These are phyloP conservation scores for Beauveria medogensis DNA, from an alignment of 2,329 filamentous ascomycete species.

Conservation along the genomic window DNA sequence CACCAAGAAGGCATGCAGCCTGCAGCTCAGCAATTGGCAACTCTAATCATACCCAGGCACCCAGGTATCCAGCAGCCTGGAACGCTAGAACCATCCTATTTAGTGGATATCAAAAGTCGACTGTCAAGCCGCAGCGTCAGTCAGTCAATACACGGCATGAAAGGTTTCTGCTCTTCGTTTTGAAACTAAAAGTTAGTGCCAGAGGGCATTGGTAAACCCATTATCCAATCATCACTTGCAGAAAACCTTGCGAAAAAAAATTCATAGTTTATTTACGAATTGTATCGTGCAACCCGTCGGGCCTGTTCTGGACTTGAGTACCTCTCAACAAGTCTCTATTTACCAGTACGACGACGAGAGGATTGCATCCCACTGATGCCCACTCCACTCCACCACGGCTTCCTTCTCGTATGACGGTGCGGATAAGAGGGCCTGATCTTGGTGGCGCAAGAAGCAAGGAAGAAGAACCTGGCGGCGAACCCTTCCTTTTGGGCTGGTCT, in stretches of 20 bases:
- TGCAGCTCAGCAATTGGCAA: too few relatives aligned
- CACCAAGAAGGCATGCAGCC: not conserved
- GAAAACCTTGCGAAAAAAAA: not conserved
- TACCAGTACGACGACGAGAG: not conserved
- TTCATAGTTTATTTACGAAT: not conserved
- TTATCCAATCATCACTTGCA: too few relatives aligned
- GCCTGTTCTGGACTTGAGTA: not conserved
- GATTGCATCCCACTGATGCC: not conserved
- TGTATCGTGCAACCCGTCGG: not conserved
- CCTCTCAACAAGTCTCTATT: too few relatives aligned
- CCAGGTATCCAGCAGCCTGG: not conserved
- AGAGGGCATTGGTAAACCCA: too few relatives aligned
- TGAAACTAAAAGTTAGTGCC: not conserved
- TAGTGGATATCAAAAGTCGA: not conserved
- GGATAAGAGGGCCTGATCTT: not conserved
- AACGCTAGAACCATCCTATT: not conserved
- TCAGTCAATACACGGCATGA: not conserved
- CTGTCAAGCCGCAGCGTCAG: not conserved
- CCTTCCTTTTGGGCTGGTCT: not conserved
- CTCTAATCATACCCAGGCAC: too few relatives aligned
- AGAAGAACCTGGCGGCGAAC: not conserved
- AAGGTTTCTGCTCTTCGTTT: not conserved
- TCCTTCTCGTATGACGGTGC: not conserved
- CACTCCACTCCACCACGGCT: not conserved
- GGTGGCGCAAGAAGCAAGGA: constrained; percentile 4